Base-by-base conservation (phyloP, 2,329 filamentous ascomycete species). In the Penicillium sp. region DNA sequence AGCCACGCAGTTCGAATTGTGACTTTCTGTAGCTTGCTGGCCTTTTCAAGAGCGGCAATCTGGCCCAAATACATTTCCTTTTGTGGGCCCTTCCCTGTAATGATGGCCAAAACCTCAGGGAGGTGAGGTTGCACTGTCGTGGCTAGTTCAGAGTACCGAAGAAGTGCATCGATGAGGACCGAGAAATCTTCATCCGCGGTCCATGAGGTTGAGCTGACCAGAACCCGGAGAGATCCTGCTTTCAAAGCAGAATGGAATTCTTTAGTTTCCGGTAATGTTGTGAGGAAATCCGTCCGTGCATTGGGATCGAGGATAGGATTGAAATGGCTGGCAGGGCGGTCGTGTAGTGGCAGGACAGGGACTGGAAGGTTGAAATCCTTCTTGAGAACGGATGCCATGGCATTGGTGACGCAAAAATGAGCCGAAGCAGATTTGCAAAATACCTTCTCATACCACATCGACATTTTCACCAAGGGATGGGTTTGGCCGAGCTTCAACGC, bases 121-220 rank as follows among this genome's bases (percentile, higher is more conserved):
- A 82, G 71, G 0, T 74, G 65, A 4, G 65, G 62, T 1, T 69
- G 66, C 10, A 71, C 69, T 0, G 71, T 73, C 9, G 67, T 72
- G 9, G 74, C 72, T 33, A 71, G 56, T 10, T 74, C 71, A 1
- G 87, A 87, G 64, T 96, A 96, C 7, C 72, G 69, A 10, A 87
- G 82, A 0, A 98, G 75, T 0, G 89, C 90, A 44, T 89, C 82
- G 4, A 98, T 83, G 2, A 98, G 77, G 4, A 98, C 71, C 1
- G 83, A 84, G 66, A 98, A 97, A 68, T 98, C 91, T 68, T 98
- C 93, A 62, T 98, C 93, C 0, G 89, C 81, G 0, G 93, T 98
- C 93, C 93, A 98, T 10, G 90, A 96, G 0, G 93, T 98, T 51
- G 89, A 93, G 71, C 88, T 95, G 33, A 97, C 87, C 7, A 98